Conservation (phyloP, 129 eudicot species). For the Artemisia argyi region DNA sequence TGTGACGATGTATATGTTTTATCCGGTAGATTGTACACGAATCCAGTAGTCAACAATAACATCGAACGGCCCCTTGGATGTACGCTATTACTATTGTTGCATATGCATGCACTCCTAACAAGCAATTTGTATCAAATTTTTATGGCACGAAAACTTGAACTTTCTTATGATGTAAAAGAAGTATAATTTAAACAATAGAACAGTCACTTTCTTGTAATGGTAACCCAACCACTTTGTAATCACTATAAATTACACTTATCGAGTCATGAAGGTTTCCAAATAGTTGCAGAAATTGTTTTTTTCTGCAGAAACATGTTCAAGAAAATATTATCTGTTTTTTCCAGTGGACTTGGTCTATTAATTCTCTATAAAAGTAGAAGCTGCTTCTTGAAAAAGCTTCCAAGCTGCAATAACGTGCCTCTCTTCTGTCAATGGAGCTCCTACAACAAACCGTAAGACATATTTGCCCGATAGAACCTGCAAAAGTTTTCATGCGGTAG, state of each 20-base stretch:
- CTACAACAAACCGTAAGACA: slow-evolving; percentile 71
- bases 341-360: slow-evolving; percentile 21
- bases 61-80: too few relatives aligned
- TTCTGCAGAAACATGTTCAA: slow-evolving; percentile 15
- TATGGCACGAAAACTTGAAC: too few relatives aligned
- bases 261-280: background rate
- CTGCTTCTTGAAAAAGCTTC: slow-evolving; percentile 75
- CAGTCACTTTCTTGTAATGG: background rate
- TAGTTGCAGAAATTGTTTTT: slow-evolving; percentile 5
- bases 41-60: too few relatives aligned
- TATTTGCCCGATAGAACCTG: slow-evolving; percentile 76
- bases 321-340: slow-evolving; percentile 1
- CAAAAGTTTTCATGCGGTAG: background rate
- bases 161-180: background rate
- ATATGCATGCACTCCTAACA: too few relatives aligned
- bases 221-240: background rate
- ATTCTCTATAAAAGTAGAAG: slow-evolving; percentile 42
- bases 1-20: too few relatives aligned
- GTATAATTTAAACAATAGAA: background rate
- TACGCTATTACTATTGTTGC: too few relatives aligned
- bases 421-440: slow-evolving; percentile 96
- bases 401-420: slow-evolving; percentile 69
- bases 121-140: too few relatives aligned
- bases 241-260: background rate
- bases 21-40: too few relatives aligned